phyloP scores from a whole-genome alignment of 208 protist genomes.

The Acanthamoeba lenticulata region DNA sequence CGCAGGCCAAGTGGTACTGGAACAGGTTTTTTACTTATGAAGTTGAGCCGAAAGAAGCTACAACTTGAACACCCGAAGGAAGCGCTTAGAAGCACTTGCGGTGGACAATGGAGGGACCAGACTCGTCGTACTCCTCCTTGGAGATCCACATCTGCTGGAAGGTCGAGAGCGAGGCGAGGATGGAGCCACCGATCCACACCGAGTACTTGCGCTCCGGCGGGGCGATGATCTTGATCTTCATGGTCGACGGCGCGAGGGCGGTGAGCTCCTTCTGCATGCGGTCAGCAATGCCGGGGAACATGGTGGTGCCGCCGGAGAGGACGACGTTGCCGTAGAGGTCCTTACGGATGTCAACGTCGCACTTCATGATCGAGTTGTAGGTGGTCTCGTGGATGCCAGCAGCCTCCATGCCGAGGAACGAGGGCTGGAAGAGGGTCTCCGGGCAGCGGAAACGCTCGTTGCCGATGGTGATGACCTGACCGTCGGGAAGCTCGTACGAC shows the following conservation, averaged over 20 bases:
- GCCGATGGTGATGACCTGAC: conserved; percentile 89
- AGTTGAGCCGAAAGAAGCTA: background rate
- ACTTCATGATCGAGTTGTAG: conserved; percentile 98
- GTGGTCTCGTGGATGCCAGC: conserved; percentile 95
- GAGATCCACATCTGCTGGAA: conserved; percentile 97
- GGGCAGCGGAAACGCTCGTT: conserved; percentile 93
- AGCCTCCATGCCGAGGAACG: conserved; percentile 94
- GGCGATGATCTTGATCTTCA: conserved; percentile 89
- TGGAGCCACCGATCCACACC: conserved; percentile 89
- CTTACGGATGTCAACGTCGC: conserved; percentile 94
- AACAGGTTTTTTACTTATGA: too few species aligned
- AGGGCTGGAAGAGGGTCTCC: conserved; percentile 97
- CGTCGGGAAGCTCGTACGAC: conserved; percentile 92
- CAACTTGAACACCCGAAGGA: background rate
- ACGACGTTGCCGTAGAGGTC: conserved; percentile 97
- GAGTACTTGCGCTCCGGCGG: conserved; percentile 84
- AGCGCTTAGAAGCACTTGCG: conserved; percentile 94
- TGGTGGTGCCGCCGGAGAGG: conserved; percentile 95
- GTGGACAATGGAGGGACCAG: conserved; percentile 97
- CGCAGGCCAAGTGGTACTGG: too few species aligned
- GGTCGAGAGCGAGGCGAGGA: conserved; percentile 82
- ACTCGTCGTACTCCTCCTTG: conserved; percentile 98
- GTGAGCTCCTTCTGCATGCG: conserved; percentile 96
- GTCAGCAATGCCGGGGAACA: conserved; percentile 95
- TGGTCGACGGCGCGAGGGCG: conserved; percentile 94